Base-by-base conservation (phyloP, 352 stramenopile genomes). In the Phytophthora meadii region DNA sequence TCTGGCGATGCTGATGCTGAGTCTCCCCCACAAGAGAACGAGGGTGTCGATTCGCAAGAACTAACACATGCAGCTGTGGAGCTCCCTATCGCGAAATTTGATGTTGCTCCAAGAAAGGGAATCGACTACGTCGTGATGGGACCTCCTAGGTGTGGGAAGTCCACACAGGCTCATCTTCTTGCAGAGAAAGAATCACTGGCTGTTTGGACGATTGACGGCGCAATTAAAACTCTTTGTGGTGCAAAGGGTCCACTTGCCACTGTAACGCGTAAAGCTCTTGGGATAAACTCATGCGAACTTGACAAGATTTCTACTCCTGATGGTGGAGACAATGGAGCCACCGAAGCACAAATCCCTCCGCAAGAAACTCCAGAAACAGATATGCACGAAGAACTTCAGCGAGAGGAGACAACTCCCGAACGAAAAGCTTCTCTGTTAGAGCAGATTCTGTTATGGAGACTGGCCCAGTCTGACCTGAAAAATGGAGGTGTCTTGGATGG, bases 121-220 rank as follows among this genome's bases (percentile, higher is more conserved):
- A 49, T 84, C 19, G 90, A 98, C 58, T 92, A 95, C 58, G 69
- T 97, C 52, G 52, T 98, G 14, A 45, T 96, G 5, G 91, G 92
- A 0, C 89, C 91, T 19, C 79, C 87, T 19, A 70, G 74, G 6
- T 93, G 75, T 19, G 91, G 92, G 2, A 94, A 93, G 28, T 87
- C 84, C 5, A 95, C 90, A 4, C 83, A 96, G 17, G 87, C 88
- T 19, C 75, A 76, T 25, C 62, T 92, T 41, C 67, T 98, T 6
- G 84, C 75, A 6, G 73, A 96, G 32, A 90, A 89, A 9, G 83
- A 97, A 64, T 76, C 79, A 22, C 15, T 95, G 11, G 19, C 15
- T 14, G 64, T 90, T 5, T 90, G 90, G 76, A 91, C 66, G 2
- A 86, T 98, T 45, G 84, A 97, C 53, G 75, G 85, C 6, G 79